These are phyloP conservation scores for Tetradesmus obliquus DNA, from an alignment of 139 green algal genomes.

Conservation along the genomic window DNA sequence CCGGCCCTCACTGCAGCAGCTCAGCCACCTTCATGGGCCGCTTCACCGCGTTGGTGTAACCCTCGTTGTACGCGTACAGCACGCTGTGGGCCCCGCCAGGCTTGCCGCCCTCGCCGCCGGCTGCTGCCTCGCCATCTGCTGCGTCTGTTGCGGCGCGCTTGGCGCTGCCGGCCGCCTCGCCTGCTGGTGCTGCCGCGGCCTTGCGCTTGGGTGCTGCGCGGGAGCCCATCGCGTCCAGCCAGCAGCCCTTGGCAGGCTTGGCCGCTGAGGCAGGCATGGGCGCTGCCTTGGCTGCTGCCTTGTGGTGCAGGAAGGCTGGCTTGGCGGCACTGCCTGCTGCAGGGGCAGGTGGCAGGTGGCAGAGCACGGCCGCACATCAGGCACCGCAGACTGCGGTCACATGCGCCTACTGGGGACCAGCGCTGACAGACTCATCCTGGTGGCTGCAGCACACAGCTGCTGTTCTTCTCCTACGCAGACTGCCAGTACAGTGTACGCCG, in stretches of 20 bases:
- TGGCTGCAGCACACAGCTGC: too few species aligned
- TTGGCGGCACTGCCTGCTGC: neutral
- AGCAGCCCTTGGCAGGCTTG: constrained; percentile 37
- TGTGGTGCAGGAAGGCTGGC: constrained; percentile 26
- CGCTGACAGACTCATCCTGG: too few species aligned
- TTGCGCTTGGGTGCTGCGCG: neutral
- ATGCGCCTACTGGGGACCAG: too few species aligned
- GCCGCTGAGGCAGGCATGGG: neutral
- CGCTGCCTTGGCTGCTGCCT: constrained; percentile 2
- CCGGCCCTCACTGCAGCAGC: constrained; percentile 60
- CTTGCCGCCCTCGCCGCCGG: neutral
- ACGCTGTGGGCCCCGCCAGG: constrained; percentile 51
- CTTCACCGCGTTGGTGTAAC: constrained; percentile 95
- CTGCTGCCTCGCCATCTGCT: neutral
- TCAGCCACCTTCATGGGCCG: constrained; percentile 82
- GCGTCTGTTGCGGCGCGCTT: neutral
- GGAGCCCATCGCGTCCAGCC: constrained; percentile 61
- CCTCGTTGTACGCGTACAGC: constrained; percentile 93
- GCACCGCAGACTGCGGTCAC: too few species aligned
- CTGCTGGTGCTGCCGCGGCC: neutral
- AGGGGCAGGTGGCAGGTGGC: too few species aligned
- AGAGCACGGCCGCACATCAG: too few species aligned
- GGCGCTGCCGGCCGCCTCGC: constrained; percentile 4
- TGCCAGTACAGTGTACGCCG: too few species aligned
- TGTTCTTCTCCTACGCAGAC: too few species aligned